Base-by-base conservation (phyloP, 495 filamentous ascomycete species). In the Diplogelasinospora grovesii region DNA sequence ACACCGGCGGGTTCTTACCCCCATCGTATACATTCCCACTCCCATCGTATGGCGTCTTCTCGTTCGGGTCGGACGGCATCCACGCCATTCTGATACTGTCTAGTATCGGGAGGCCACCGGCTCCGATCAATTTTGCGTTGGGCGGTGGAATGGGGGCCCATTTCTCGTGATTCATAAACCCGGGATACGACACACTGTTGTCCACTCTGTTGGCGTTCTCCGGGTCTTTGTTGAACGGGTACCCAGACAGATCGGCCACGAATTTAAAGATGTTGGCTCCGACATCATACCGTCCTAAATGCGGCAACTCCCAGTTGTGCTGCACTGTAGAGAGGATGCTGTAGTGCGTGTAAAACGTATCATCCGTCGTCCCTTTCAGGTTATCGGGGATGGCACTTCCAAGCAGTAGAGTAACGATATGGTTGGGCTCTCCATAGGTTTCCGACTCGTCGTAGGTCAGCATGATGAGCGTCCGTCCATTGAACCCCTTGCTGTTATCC, bases 271-370 rank as follows among this genome's bases (percentile, higher is more conserved):
- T 64, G 42, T 86, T 86, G 22, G 82, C 81, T 41, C 81, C 81
- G 28, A 81, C 80, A 48, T 86, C 81, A 65, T 79, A 85, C 49
- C 82, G 69, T 8, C 82, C 82, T 7, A 86, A 71, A 22, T 75
- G 71, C 13, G 78, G 75, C 23, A 85, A 65, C 10, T 63, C 77
- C 79, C 79, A 85, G 66, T 86, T 86, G 30, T 75, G 68, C 39
- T 81, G 68, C 15, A 82, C 40, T 5, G 78, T 78, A 4, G 81
- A 73, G 31, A 85, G 67, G 35, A 77, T 70, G 19, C 79, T 83
- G 68, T 81, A 85, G 57, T 84, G 81, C 9, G 77, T 83, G 57
- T 85, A 85, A 57, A 84, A 81, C 9, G 77, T 83, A 55, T 74
- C 54, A 44, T 86, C 82, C 20, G 53, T 60, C 8, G 77, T 81